A percentile compares a stretch with the other conserved stretches of the same genome.
phyloP scores from a whole-genome alignment of 2,329 filamentous ascomycete genomes.

The Clonostachys solani region DNA sequence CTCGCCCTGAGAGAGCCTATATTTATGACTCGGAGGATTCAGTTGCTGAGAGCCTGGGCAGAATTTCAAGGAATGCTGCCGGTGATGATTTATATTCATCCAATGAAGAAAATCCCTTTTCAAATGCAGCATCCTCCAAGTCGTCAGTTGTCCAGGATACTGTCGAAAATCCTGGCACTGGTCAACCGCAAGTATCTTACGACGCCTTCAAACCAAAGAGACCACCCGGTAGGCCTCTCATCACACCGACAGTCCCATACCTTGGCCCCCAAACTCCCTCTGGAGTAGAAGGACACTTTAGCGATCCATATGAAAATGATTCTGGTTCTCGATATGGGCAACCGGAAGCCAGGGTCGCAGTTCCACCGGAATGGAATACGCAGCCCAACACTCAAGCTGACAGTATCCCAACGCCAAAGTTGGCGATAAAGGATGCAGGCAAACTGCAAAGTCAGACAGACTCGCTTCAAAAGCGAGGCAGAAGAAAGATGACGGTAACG shows the following conservation, averaged over 20 bases:
- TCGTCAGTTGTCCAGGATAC: too few species aligned
- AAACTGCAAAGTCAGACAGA: conserved; percentile 1
- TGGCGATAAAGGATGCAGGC: conserved; percentile 1
- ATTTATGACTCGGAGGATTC: too few species aligned
- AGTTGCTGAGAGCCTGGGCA: too few species aligned
- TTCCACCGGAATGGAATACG: not conserved
- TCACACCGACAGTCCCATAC: not conserved
- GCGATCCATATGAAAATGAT: not conserved
- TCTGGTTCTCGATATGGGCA: not conserved
- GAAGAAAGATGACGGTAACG: conserved; percentile 4
- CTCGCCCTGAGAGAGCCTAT: too few species aligned
- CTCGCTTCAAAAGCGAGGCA: not conserved
- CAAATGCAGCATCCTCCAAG: too few species aligned
- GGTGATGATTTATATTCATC: too few species aligned
- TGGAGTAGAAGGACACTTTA: too few species aligned
- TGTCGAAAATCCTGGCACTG: not conserved
- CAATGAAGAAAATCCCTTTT: too few species aligned
- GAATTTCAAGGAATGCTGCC: too few species aligned
- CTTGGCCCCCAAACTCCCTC: too few species aligned
- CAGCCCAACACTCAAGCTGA: not conserved
- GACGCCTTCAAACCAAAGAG: not conserved
- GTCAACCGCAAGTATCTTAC: not conserved
- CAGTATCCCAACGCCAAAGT: not conserved
- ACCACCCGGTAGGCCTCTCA: not conserved
- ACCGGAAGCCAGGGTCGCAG: not conserved